These are phyloP conservation scores for Secale cereale DNA, from an alignment of 176 grass and related monocot species.

Conservation along the genomic window DNA sequence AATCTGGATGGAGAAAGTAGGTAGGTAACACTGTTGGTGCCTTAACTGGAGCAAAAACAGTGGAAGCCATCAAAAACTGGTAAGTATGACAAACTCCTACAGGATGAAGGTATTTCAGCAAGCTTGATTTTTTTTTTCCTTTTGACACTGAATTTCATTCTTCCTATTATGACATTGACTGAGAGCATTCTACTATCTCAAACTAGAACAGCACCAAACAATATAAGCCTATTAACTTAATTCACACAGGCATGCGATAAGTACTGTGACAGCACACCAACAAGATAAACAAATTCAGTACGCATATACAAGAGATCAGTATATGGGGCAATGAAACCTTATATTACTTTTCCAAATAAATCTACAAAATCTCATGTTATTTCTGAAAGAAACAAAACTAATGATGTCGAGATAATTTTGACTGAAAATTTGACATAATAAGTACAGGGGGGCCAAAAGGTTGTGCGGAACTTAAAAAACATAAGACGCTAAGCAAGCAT, in stretches of 20 bases:
- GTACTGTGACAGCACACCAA: not conserved
- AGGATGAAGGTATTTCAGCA: not conserved
- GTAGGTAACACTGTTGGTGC: conserved; percentile 7
- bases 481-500: not conserved
- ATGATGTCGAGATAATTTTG: not conserved
- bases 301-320: not conserved
- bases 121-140: not conserved
- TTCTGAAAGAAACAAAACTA: not conserved
- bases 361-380: not conserved
- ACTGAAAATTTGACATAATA: not conserved
- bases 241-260: conserved; percentile 1
- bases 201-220: not conserved
- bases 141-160: conserved; percentile 12
- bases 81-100: conserved; percentile 14
- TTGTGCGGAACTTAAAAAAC: conserved; percentile 12
- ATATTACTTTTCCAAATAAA: conserved; percentile 15
- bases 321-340: conserved; percentile 3
- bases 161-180: not conserved
- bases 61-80: not conserved
- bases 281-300: conserved; percentile 19
- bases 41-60: not conserved
- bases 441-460: not conserved
- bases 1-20: no score
- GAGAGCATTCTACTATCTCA: conserved; percentile 7
- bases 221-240: conserved; percentile 13